Evolutionary conservation across 2,329 filamentous ascomycete species (phyloP), one percentile per base, ranked within the genome.

Genomic region (Neoscytalidium dimidiatum): DNA sequence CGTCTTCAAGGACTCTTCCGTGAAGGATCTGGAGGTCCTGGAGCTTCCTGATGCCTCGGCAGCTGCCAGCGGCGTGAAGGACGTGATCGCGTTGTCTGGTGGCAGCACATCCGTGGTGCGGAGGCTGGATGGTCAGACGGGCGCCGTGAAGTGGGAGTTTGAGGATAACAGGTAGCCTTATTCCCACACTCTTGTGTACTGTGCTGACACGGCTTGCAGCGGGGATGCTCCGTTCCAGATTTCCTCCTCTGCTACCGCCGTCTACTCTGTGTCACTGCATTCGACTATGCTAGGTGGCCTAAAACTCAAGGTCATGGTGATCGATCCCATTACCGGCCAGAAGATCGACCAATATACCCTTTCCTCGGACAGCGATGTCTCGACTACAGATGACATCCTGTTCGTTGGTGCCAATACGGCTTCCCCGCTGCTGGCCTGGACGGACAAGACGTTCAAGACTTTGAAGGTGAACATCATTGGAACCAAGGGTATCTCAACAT

Each of bases 211-310:
- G 48, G 33, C 65, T 72, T 66, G 79, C 64, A 90, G 84, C 74
- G 87, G 87, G 67, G 90, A 94, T 72, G 74, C 86, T 31, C 90
- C 92, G 3, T 87, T 94, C 67, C 92, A 95, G 77, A 89, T 84
- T 81, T 92, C 84, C 81, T 88, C 81, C 80, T 94, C 83, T 74
- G 86, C 76, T 71, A 89, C 81, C 78, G 87, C 83, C 62, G 83
- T 95, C 66, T 95, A 92, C 76, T 88, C 94, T 69, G 85, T 96
- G 69, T 88, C 90, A 58, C 82, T 96, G 38, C 91, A 94, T 70
- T 81, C 81, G 81, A 90, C 72, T 75, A 84, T 77, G 66, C 80
- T 89, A 33, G 87, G 88, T 49, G 89, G 91, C 1, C 90, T 91
- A 72, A 92, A 88, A 78, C 83, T 97, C 69, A 92, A 90, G 75